A percentile compares a stretch with the other conserved stretches of the same genome.
Evolutionary conservation across 331 rosid genomes (phyloP).

Genomic region (Spiraea crenata): DNA sequence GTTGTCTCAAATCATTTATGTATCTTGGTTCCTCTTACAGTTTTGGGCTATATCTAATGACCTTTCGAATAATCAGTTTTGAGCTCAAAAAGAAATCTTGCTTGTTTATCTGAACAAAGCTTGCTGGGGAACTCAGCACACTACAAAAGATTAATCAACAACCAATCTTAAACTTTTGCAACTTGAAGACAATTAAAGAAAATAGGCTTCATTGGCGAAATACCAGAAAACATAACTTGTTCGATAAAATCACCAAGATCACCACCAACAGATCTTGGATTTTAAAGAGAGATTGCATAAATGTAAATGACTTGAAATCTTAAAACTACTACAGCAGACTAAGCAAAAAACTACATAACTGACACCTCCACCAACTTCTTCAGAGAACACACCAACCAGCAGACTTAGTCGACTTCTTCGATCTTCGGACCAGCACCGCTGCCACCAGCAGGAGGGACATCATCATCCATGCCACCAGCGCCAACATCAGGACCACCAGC

Average conservation of each 20-base stretch:
- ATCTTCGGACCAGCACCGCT: conserved; percentile 77
- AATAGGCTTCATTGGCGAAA: not conserved
- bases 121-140: too few species aligned
- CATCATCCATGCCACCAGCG: conserved; percentile 44
- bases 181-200: not conserved
- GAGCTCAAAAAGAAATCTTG: too few species aligned
- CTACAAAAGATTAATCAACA: too few species aligned
- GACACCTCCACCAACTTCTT: not conserved
- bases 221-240: not conserved
- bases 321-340: not conserved
- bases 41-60: not conserved
- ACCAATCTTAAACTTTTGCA: too few species aligned
- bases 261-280: conserved; percentile 3
- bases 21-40: not conserved
- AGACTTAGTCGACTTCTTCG: conserved; percentile 73
- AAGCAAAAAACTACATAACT: not conserved
- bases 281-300: too few species aligned
- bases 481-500: conserved; percentile 38
- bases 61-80: too few species aligned
- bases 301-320: not conserved
- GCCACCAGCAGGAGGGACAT: conserved; percentile 49
- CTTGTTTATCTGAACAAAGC: too few species aligned
- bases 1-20: not conserved
- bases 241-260: not conserved
- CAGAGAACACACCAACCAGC: not conserved